These are phyloP conservation scores for Pontederia crassipes DNA, from an alignment of 176 grass and related monocot species.

Conservation along the genomic window DNA sequence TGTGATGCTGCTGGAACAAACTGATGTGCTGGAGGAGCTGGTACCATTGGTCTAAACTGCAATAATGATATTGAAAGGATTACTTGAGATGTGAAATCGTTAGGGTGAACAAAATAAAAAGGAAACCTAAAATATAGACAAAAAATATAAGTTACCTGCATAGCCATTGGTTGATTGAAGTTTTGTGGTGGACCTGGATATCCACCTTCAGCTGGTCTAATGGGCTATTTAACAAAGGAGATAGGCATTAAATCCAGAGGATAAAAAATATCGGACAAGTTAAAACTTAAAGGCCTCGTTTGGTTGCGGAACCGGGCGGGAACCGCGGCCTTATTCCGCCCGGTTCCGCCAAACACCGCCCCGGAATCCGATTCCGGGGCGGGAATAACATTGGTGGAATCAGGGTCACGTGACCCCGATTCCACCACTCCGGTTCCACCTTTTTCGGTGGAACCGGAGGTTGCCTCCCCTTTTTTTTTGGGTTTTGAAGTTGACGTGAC, in stretches of 20 bases:
- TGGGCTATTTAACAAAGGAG: slow-evolving; percentile 34
- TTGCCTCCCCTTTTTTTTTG: no score
- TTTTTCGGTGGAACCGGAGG: no score
- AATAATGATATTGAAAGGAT: slow-evolving; percentile 19
- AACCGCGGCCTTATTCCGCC: no score
- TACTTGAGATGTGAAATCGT: slow-evolving; percentile 18
- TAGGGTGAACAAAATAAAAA: background rate
- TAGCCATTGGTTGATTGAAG: slow-evolving; percentile 58
- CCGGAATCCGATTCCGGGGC: no score
- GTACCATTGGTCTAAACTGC: slow-evolving; percentile 65
- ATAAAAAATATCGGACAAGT: background rate
- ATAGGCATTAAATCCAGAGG: background rate
- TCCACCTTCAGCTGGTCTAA: slow-evolving; percentile 56
- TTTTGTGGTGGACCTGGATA: slow-evolving; percentile 61
- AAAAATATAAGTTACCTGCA: slow-evolving; percentile 48
- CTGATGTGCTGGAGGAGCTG: slow-evolving; percentile 30
- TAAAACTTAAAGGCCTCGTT: no score
- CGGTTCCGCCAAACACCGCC: no score
- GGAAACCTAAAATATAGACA: slow-evolving; percentile 11
- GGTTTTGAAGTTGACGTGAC: no score
- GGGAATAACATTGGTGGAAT: no score
- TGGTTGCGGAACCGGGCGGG: no score
- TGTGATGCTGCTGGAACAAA: slow-evolving; percentile 41
- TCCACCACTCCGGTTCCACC: no score
- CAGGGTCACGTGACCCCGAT: no score